These are phyloP conservation scores for Boletus rubescentipes DNA, from an alignment of 768 basidiomycete species.

Conservation along the genomic window DNA sequence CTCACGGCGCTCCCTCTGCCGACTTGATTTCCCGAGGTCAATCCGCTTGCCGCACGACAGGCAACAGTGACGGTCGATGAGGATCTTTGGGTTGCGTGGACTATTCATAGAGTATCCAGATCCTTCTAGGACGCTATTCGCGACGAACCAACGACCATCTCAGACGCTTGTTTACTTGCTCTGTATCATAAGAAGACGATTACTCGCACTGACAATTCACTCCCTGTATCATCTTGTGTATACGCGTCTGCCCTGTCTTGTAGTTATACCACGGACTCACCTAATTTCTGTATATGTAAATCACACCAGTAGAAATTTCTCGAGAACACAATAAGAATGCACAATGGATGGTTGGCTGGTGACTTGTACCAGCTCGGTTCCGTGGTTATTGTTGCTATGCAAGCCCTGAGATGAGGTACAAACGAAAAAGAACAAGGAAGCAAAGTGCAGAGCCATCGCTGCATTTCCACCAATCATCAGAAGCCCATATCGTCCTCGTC, in stretches of 20 bases:
- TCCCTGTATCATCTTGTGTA: conserved; percentile 1
- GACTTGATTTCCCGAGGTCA: background rate
- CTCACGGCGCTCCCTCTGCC: background rate
- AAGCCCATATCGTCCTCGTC: conserved; percentile 79
- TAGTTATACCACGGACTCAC: conserved; percentile 13
- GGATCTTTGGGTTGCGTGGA: background rate
- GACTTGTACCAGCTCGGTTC: conserved; percentile 10
- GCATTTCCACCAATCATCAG: conserved; percentile 23
- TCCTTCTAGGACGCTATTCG: background rate
- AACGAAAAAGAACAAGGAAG: conserved; percentile 2
- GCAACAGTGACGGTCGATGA: background rate
- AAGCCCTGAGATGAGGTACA: conserved; percentile 16
- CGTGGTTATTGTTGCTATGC: conserved; percentile 13
- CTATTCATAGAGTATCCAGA: background rate
- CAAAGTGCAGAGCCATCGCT: conserved; percentile 1
- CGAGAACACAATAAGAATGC: background rate
- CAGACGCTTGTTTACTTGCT: background rate
- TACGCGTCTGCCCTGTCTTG: background rate
- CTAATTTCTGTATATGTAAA: background rate
- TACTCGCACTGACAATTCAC: background rate
- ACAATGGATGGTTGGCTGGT: conserved; percentile 6
- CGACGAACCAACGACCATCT: background rate
- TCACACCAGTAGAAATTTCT: background rate
- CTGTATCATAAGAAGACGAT: conserved; percentile 9
- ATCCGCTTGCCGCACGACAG: background rate